Evolutionary conservation across 1,284 basidiomycete species (phyloP), one percentile per base, ranked within the genome.

Genomic region (Athelia psychrophila): DNA sequence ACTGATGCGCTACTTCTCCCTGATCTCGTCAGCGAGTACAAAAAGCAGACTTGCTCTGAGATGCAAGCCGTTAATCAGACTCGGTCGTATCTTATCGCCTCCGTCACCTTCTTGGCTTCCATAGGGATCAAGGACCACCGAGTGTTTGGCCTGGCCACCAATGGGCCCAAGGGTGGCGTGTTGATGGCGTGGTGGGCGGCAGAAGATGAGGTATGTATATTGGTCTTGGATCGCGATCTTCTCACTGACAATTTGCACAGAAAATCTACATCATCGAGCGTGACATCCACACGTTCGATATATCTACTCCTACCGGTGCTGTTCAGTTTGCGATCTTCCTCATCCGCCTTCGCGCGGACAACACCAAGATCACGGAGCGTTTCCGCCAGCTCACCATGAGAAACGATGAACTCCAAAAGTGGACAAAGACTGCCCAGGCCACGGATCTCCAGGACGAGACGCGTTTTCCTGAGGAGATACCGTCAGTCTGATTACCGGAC

Each of bases 281-380:
- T 9, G 20, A 42, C n/a, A 42, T 22, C 20, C 38, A 16, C 20
- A 42, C 38, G n/a, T 42, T 42, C 57, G 36, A 47, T 45, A 40
- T 54, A 8, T 15, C 45, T 47, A 35, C 32, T 44, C 44, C 49
- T 9, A 6, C n/a, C 5, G n/a, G 20, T 9, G 38, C 38, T 6
- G 9, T 42, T 16, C 38, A 42, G 9, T 42, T 42, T 42, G 38
- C 8, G 20, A 42, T 22, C 5, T 42, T 42, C n/a, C 20, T 42
- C 9, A 22, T 42, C 6, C 38, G 38, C 16, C 20, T 42, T n/a
- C 16, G 20, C 5, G 20, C 38, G n/a, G n/a, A 16, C 20, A 42
- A 22, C n/a, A n/a, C 10, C 12, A 35, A 10, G 12, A n/a, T 35
- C 33, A 10, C 12, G 33, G n/a, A 35, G n/a, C n/a, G 10, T 12